Evolutionary conservation across 1,284 basidiomycete genomes (phyloP), one percentile per base, ranked within the genome.

Genomic region (Cryptococcus deneoformans): DNA sequence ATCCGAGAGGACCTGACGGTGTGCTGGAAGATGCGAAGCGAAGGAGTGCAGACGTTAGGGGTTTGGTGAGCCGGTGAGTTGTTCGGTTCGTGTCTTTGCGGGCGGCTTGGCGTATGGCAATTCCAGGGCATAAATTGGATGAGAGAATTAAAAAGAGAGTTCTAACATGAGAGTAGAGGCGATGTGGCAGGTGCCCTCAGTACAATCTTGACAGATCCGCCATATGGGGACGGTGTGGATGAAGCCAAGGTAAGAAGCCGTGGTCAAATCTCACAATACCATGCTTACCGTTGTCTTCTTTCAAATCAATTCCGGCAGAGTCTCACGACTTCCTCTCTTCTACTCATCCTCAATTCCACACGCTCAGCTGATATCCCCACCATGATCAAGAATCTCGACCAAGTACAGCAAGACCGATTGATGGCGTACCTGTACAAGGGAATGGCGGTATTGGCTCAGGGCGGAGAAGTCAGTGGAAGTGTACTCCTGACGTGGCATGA

Each of bases 361-460:
- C 92, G 95, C 73, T 83, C 92, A 3, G 83, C 90, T 6, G 95
- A 98, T 63, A 94, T 99, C 58, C 80, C 88, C 1, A 79, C 79
- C 35, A 85, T 90, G 46, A 81, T 98, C 71, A 88, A 87, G 71
- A 76, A 82, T 1, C 83, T 98, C 44, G 84, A 86, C 6, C 83
- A 85, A 60, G 87, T 91, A 49, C 83, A 89, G 62, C 92, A 96
- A 68, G 95, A 97, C 71, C 90, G 87, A 39, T 82, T 98, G 57
- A 99, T 98, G 95, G 97, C 96, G 76, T 99, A 96, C 73, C 80
- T 99, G 29, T 99, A 99, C 85, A 99, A 99, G 67, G 65, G 64
- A 16, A 71, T 72, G 69, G 61, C 62, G 6, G 64, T 58, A 2
- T 60, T 70, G 52, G 80, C 93, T 88, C 37, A 92, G 92, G 89